These are phyloP conservation scores for Cytospora mali DNA, from an alignment of 2,329 filamentous ascomycete genomes.

Conservation along the genomic window DNA sequence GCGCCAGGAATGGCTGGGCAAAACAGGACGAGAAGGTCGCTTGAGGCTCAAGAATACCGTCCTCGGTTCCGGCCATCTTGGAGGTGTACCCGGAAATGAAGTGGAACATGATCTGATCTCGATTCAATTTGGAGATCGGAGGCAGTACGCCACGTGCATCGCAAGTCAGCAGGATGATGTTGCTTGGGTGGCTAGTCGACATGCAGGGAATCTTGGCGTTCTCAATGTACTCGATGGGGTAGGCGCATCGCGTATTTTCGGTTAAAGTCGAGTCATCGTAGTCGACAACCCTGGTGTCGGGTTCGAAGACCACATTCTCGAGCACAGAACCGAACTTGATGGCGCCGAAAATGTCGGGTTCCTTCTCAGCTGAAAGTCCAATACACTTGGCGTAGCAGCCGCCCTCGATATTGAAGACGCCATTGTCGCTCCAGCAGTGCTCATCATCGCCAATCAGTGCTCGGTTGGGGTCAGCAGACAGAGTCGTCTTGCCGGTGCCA, in stretches of 20 bases:
- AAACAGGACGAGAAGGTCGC: conserved; percentile 99
- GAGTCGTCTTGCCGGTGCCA: conserved; percentile 96
- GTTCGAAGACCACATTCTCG: conserved; percentile 98
- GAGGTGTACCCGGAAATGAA: conserved; percentile 99
- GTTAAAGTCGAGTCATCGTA: conserved; percentile 95
- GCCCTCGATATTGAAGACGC: conserved; percentile 99
- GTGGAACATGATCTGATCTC: conserved; percentile 99
- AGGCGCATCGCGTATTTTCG: conserved; percentile 97
- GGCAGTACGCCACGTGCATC: conserved; percentile 96
- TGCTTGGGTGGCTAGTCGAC: conserved; percentile 83
- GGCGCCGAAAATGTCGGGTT: conserved; percentile 95
- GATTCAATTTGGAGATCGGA: conserved; percentile 94
- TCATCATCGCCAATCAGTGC: conserved; percentile 97
- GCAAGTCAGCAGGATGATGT: conserved; percentile 98
- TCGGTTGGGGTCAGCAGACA: conserved; percentile 96
- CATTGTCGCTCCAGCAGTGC: conserved; percentile 98
- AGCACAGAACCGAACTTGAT: conserved; percentile 97
- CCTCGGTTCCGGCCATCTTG: conserved; percentile 99
- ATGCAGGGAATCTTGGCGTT: conserved; percentile 99
- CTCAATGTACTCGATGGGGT: conserved; percentile 98
- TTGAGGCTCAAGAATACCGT: conserved; percentile 94
- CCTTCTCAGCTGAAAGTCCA: conserved; percentile 96
- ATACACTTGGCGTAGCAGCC: conserved; percentile 99
- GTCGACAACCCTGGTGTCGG: conserved; percentile 84
- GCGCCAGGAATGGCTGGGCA: conserved; percentile 96